Base-by-base conservation (phyloP, 805 yeast species). In the Torulaspora gathmanii region DNA sequence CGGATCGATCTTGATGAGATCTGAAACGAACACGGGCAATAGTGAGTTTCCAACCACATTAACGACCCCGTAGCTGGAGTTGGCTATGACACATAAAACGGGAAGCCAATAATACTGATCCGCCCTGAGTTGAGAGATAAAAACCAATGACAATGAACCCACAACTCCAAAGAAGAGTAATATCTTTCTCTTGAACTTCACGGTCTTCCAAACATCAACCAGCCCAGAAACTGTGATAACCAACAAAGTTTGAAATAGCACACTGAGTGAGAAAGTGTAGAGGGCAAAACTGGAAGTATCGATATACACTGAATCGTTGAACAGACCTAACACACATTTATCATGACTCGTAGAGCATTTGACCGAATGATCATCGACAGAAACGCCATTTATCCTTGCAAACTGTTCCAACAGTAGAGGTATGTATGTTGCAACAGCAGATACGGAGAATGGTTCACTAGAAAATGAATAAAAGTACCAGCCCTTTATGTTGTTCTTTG, bases 41-140 rank as follows among this genome's bases (percentile, higher is more conserved):
- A 78, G 77, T 1, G 93, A 81, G 60, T 85, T 86, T 5, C 89
- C 90, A 52, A 89, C 83, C 9, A 85, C 91, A 44, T 81, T 81
- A 2, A 82, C 87, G 7, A 84, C 86, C 1, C 95, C 95, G 63
- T 78, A 85, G 17, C 84, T 76, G 12, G 83, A 71, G 55, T 83
- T 85, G 1, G 87, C 82, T 0, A 80, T 39, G 5, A 83, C 72
- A 12, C 86, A 83, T 12, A 81, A 62, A 0, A 77, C 17, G 0
- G 83, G 70, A 13, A 69, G 52, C 20, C 56, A 38, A 36, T 65
- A 65, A 28, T 58, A 59, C 28, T 64, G 68, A n/a, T 58, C 41
- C 9, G 57, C 38, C 19, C 50, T 47, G 11, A 67, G 50, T 36
- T 52, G 51, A 23, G 66, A 71, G 63, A 77, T 78, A 4, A 63